Base-by-base conservation (phyloP, 1,284 basidiomycete species). In the Peniophora sp. region DNA sequence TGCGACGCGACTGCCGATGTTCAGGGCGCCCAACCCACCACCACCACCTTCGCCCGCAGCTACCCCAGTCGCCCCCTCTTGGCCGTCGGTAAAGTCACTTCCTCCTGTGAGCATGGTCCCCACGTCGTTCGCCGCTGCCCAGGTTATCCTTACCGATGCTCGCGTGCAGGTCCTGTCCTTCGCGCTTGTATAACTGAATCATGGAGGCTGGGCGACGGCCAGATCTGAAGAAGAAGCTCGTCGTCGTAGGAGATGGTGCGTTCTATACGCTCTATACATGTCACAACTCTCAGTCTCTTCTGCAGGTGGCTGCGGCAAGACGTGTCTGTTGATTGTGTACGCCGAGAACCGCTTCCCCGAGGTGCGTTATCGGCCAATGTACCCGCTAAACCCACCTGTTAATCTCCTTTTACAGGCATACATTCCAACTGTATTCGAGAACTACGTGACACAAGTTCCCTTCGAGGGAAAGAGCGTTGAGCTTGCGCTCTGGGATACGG, bases 391-490 rank as follows among this genome's bases (percentile, higher is more conserved):
- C n/a, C n/a, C n/a, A n/a, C n/a, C n/a, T n/a, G n/a, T n/a, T n/a
- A n/a, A 45, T 27, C 35, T 18, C 23, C 12, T 32, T 32, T 32
- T 6, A 36, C 45, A 97, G 93, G 85, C 92, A 52, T 98, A 98
- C 69, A 89, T 98, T 55, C 95, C 96, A 22, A 99, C 95, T 18
- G 95, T 99, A 8, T 99, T 99, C 66, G 96, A 99, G 70, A 97
- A 95, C 78, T 90, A 94, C 62, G 90, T 97, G 52, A 96, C 95
- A 10, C 83, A 89, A 60, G 86, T 97, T 48, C 78, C 85, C 41
- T 89, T 87, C 59, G 93, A 97, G 41, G 85, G 88, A 51, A 97
- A 96, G 70, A 76, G 84, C 45, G 85, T 98, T 59, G 95, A 98
- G 68, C 79, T 98, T 34, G 94, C 95, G 3, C 76, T 99, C 32